These are phyloP conservation scores for Entamoeba invadens DNA, from an alignment of 208 protist genomes.

Conservation along the genomic window DNA sequence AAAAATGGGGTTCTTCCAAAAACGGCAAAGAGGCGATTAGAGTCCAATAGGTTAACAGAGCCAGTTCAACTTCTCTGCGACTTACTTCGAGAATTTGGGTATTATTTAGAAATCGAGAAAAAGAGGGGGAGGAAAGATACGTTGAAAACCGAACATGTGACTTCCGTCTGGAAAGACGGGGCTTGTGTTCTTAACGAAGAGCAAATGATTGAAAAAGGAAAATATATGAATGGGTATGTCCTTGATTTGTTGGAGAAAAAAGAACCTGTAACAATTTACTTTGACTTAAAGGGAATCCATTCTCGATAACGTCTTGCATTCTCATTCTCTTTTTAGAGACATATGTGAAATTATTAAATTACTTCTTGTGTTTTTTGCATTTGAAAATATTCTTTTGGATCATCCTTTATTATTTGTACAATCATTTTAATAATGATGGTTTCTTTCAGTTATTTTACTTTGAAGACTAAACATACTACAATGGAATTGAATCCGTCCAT, in stretches of 20 bases:
- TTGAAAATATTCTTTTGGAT: too few relatives aligned
- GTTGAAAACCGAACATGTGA: not conserved
- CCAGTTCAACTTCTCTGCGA: not conserved
- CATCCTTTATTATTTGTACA: too few relatives aligned
- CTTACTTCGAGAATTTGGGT: not conserved
- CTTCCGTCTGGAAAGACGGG: not conserved
- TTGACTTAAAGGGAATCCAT: not conserved
- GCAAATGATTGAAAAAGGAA: not conserved
- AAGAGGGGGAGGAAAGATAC: not conserved
- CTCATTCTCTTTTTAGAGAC: not conserved
- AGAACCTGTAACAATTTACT: not conserved
- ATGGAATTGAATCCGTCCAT: too few relatives aligned
- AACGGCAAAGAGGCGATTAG: not conserved
- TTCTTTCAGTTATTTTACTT: too few relatives aligned
- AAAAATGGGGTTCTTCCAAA: not conserved
- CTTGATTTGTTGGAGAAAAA: not conserved
- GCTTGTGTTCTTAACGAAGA: not conserved
- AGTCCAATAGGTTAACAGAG: not conserved
- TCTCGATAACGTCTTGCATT: not conserved
- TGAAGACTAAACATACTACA: too few relatives aligned
- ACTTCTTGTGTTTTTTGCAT: too few relatives aligned
- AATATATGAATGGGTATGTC: not conserved
- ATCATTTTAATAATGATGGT: too few relatives aligned
- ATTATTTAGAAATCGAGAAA: not conserved
- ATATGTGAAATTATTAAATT: too few relatives aligned